Base-by-base conservation (phyloP, 805 yeast species). In the Kuraishia molischiana region DNA sequence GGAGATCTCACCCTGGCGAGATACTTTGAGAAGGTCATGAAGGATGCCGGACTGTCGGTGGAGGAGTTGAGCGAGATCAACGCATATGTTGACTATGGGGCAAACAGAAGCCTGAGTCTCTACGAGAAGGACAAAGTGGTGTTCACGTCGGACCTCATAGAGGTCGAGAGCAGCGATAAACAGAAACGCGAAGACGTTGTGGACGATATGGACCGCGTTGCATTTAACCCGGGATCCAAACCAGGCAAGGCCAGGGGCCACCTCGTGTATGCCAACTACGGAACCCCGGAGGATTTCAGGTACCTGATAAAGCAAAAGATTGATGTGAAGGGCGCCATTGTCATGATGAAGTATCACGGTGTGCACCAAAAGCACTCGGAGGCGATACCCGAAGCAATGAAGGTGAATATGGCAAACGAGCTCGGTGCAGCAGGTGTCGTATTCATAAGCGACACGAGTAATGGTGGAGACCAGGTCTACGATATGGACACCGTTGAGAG, bases 1-100 rank as follows among this genome's bases (percentile, higher is more conserved):
- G 97, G 95, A 15, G 96, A 86, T 54, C 57, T 76, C 41, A 71
- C 90, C 0, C 59, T 87, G 28, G 79, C 86, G 2, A 66, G 70
- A 41, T 86, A 79, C 52, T 64, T 89, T 13, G 66, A 74, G 42
- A 71, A 70, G 19, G 72, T 73, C 35, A 74, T 83, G 58, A 53
- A 58, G 18, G 69, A 74, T 37, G 74, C 77, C 44, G 83, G 84
- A 2, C 43, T 87, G 17, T 59, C 62, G 21, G 41, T 58, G 2
- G 67, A 74, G 4, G 77, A 74, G 32, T 69, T 74, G 34, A 61
- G 64, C 28, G 72, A 67, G 38, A 56, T 76, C 38, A 65, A 65
- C 34, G 69, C 79, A 1, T 81, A 69, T 47, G 52, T 83, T 34
- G 83, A 84, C 46, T 86, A 77, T 49, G 90, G 95, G 2, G 62